These are phyloP conservation scores for Raffaelea albimanens DNA, from an alignment of 2,329 filamentous ascomycete genomes.

Conservation along the genomic window DNA sequence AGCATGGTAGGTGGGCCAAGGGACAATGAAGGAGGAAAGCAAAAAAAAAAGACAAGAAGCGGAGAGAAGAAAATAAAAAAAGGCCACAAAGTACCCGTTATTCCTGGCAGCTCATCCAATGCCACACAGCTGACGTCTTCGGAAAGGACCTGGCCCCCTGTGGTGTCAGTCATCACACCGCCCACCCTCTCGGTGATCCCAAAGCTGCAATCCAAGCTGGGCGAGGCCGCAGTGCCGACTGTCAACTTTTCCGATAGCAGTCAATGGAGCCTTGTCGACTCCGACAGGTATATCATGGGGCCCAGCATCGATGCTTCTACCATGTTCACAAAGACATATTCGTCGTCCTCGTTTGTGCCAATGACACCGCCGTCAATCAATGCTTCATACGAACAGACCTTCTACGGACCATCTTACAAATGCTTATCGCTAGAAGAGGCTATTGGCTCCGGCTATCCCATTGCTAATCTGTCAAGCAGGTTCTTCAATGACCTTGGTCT, in stretches of 20 bases:
- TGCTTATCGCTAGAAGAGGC: constrained; percentile 6
- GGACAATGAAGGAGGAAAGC: too few relatives aligned
- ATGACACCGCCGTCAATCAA: constrained; percentile 3
- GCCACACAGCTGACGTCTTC: not conserved
- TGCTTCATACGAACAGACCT: constrained; percentile 5
- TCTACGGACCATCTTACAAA: constrained; percentile 9
- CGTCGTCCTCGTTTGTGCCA: constrained; percentile 2
- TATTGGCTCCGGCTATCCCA: not conserved
- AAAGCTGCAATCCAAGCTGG: not conserved
- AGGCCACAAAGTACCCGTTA: too few relatives aligned
- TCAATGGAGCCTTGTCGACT: constrained; percentile 1
- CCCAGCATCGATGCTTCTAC: constrained; percentile 1
- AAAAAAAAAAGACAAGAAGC: too few relatives aligned
- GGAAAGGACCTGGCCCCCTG: constrained; percentile 1
- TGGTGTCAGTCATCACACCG: constrained; percentile 7
- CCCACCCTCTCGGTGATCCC: constrained; percentile 4
- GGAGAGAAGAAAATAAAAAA: too few relatives aligned
- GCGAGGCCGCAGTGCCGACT: not conserved
- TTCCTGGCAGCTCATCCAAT: too few relatives aligned
- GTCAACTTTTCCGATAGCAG: constrained; percentile 2
- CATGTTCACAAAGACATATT: constrained; percentile 6
- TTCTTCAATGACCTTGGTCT: too few relatives aligned
- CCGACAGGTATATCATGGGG: not conserved
- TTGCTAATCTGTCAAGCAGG: not conserved
- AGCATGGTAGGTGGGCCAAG: constrained; percentile 2